Conservation (phyloP, 495 filamentous ascomycete species). For the Aspergillus funiculosus region DNA sequence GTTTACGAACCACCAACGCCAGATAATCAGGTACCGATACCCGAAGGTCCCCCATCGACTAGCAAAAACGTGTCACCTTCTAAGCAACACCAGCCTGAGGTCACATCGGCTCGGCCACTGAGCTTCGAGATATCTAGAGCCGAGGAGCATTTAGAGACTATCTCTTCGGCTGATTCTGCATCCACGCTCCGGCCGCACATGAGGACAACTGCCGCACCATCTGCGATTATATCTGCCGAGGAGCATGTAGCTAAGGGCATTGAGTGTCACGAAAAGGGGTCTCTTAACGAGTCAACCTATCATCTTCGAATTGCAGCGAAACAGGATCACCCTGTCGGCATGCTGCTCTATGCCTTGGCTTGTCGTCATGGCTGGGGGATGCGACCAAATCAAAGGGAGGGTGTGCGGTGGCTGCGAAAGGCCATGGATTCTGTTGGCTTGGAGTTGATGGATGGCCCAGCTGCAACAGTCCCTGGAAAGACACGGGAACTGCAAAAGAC, state of each 20-base stretch:
- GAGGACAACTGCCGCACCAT: slow-evolving; percentile 33
- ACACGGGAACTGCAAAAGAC: slow-evolving; percentile 64
- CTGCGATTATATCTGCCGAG: slow-evolving; percentile 63
- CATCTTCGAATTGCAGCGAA: slow-evolving; percentile 87
- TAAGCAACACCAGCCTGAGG: slow-evolving; percentile 31
- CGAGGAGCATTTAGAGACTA: slow-evolving; percentile 44
- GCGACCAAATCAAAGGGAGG: slow-evolving; percentile 82
- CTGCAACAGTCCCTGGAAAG: slow-evolving; percentile 55
- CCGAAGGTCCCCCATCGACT: slow-evolving; percentile 17
- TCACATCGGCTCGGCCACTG: slow-evolving; percentile 19
- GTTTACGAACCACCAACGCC: slow-evolving; percentile 30
- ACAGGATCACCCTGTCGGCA: slow-evolving; percentile 78
- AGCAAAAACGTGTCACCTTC: slow-evolving; percentile 2
- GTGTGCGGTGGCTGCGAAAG: slow-evolving; percentile 81
- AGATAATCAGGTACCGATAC: slow-evolving; percentile 13
- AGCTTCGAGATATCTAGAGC: slow-evolving; percentile 16
- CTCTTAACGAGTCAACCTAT: slow-evolving; percentile 86
- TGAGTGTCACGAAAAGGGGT: slow-evolving; percentile 77
- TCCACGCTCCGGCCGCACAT: slow-evolving; percentile 59
- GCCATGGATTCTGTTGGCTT: slow-evolving; percentile 79
- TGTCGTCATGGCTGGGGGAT: slow-evolving; percentile 99
- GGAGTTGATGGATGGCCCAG: slow-evolving; percentile 78
- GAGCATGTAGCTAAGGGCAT: slow-evolving; percentile 86
- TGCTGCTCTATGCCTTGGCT: slow-evolving; percentile 92
- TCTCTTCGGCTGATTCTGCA: slow-evolving; percentile 58